These are phyloP conservation scores for Pseudocercospora cruenta DNA, from an alignment of 2,329 filamentous ascomycete species.

Conservation along the genomic window DNA sequence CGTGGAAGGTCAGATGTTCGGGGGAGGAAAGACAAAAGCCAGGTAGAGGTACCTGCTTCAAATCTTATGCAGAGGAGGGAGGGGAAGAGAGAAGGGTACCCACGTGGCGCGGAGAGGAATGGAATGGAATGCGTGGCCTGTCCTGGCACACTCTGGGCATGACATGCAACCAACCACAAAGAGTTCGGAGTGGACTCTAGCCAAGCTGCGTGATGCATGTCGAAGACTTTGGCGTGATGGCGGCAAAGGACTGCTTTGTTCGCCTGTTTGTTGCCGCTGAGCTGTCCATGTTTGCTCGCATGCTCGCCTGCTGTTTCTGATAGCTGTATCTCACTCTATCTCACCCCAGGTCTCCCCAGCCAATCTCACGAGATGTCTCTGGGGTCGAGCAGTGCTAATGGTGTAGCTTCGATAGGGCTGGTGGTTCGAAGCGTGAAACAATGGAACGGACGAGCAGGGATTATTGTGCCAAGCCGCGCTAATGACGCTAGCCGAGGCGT, in stretches of 20 bases:
- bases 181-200: constrained; percentile 9
- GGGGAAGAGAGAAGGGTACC: constrained; percentile 13
- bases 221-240: constrained; percentile 9
- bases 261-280: no score
- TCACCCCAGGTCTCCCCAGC: background rate
- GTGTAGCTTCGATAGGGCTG: background rate
- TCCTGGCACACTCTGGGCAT: constrained; percentile 22
- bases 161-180: constrained; percentile 18
- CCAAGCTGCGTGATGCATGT: constrained; percentile 16
- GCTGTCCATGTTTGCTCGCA: background rate
- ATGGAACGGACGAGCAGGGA: background rate
- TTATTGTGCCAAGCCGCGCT: background rate
- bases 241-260: constrained; percentile 7
- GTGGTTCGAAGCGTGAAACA: background rate
- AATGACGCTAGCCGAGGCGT: background rate
- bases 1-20: constrained; percentile 7
- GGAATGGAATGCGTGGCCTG: constrained; percentile 21
- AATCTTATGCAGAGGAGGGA: background rate
- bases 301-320: background rate
- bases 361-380: background rate
- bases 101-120: constrained; percentile 13
- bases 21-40: background rate
- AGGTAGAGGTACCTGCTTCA: background rate
- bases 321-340: background rate
- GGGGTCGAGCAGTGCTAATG: background rate